Evolutionary conservation across 139 green algal genomes (phyloP), one percentile per base, ranked within the genome.

Genomic region (Chlamydomonas incerta): DNA sequence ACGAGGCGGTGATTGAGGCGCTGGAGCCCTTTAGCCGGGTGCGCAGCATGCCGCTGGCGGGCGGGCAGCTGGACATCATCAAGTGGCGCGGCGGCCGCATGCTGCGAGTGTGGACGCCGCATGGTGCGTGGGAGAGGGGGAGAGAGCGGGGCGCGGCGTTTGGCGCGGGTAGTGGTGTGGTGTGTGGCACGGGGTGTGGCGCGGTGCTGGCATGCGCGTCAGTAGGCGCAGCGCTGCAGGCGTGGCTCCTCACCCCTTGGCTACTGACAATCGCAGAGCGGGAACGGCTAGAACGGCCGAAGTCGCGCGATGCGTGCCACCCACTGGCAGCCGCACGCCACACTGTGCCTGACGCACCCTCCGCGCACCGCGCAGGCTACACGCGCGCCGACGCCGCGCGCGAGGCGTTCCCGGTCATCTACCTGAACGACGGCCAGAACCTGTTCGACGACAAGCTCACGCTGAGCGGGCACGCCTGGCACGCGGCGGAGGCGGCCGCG

Each of bases 371-470:
- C 17, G 4, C 41, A 88, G 83, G 73, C 29, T 88, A 63, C 66
- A 57, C 26, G 57, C 71, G 4, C 26, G 31, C 74, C 18, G 65
- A 62, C 10, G 74, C 83, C 26, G 23, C 29, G 29, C 63, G 35
- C 21, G 34, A 77, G 50, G 47, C 73, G 3, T 83, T 83, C 60
- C 90, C 92, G 14, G 74, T 93, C 13, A 55, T 95, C 70, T 90
- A 90, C 65, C 85, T 93, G 8, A 88, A 92, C 72, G 92, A 95
- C 69, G 92, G 90, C 63, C 60, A 95, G 83, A 95, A 95, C 87
- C 82, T 95, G 33, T 95, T 92, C 81, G 86, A 88, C 47, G 80
- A 81, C 57, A 10, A 18, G 52, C 77, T 84, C 9, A 86, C 81
- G 15, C 68, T 93, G n/a, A 88, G 68, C 29, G 89, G 92, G 33